Base-by-base conservation (phyloP, 768 basidiomycete genomes). In the Russula sp. region DNA sequence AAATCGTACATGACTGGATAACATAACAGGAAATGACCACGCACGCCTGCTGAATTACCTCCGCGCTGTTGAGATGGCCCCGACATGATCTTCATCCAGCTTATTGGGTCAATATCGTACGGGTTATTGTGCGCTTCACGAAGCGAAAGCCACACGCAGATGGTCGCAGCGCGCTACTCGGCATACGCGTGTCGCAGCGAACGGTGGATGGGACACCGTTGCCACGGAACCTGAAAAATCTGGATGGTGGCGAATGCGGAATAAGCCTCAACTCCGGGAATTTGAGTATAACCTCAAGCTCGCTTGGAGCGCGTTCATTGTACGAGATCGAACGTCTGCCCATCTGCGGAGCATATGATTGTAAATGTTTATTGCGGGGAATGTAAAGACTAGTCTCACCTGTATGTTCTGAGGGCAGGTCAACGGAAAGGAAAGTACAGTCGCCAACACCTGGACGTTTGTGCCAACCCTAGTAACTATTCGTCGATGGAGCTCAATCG, bases 131-230 rank as follows among this genome's bases (percentile, higher is more conserved):
- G 54, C 49, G 22, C 10, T 62, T 16, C 9, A 40, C 10, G 59
- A 44, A 51, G 42, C 14, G 40, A 62, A 34, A 22, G 16, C 34
- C 10, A 54, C 55, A 20, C 40, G 64, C 35, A 55, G 47, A 54
- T 65, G 54, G 60, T 55, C 42, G 8, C 47, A 16, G 22, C 60
- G 55, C 10, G 64, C 64, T 1, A 61, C 61, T 27, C 54, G 52
- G 61, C 48, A 61, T 40, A 51, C 34, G 18, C 54, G 49, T 27
- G 55, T 51, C 9, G 32, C 39, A 37, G 57, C 27, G 13, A 61
- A 63, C 31, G 50, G 64, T 14, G 60, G 64, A 57, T 62, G 64
- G 61, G 64, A 52, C 9, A 60, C 20, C 14, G 55, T 64, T 37
- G 59, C 22, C 1, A 53, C 22, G 35, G 34, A 51, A 20, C 60